Percentiles rank a stretch among this genome's conserved stretches.
phyloP scores from a whole-genome alignment of 129 eudicot species.

The Escallonia rubra region DNA sequence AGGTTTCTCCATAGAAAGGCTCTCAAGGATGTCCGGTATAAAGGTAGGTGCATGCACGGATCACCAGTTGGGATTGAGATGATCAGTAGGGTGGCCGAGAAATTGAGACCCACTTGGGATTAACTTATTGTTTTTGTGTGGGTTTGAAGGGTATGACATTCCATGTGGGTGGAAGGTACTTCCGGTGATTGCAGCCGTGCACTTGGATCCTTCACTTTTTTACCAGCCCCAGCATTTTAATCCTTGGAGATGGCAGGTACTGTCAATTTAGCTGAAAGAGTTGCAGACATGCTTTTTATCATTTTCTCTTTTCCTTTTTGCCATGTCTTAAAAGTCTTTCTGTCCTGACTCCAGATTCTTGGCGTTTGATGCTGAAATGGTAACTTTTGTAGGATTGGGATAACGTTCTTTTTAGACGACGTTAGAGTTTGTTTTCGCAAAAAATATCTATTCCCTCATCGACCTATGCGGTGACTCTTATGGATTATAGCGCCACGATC shows the following conservation, averaged over 20 bases:
- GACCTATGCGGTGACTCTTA: too few relatives aligned
- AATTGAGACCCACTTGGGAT: background rate
- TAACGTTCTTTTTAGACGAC: too few relatives aligned
- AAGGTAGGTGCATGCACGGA: slow-evolving; percentile 41
- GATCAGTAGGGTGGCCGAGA: background rate
- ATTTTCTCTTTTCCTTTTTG: background rate
- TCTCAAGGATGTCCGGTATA: slow-evolving; percentile 77
- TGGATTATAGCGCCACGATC: too few relatives aligned
- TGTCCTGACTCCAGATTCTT: background rate
- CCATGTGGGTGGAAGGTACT: slow-evolving; percentile 99
- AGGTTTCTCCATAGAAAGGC: slow-evolving; percentile 97
- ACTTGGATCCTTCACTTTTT: slow-evolving; percentile 85
- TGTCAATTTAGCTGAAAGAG: slow-evolving; percentile 10
- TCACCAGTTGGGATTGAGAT: background rate
- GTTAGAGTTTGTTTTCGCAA: too few relatives aligned
- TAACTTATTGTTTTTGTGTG: background rate
- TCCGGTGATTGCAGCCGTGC: slow-evolving; percentile 98
- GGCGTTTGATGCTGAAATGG: too few relatives aligned
- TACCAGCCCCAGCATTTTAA: slow-evolving; percentile 86
- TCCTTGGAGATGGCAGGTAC: slow-evolving; percentile 99
- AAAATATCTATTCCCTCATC: too few relatives aligned
- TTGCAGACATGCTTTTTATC: background rate
- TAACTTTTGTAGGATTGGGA: too few relatives aligned
- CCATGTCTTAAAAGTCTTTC: background rate
- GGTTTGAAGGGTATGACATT: slow-evolving; percentile 83